phyloP scores from a whole-genome alignment of 495 filamentous ascomycete genomes.

The Penicillium angulare region DNA sequence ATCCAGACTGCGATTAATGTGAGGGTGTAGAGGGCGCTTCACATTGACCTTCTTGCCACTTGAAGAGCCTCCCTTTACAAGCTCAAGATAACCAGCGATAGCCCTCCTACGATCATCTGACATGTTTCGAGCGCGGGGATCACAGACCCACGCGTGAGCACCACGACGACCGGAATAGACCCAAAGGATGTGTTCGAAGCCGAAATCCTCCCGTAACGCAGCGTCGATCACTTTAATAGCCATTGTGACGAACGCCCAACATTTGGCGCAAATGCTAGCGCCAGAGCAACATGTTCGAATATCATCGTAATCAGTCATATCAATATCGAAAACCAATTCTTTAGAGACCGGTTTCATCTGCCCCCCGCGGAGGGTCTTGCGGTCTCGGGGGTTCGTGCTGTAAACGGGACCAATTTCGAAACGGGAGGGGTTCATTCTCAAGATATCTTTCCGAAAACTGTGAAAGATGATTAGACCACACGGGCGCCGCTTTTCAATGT shows the following conservation, averaged over 20 bases:
- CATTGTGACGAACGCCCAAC: conserved; percentile 97
- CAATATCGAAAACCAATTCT: conserved; percentile 97
- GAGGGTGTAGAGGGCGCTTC: conserved; percentile 84
- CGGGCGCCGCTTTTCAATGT: background rate
- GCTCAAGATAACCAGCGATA: conserved; percentile 82
- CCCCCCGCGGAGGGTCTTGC: conserved; percentile 69
- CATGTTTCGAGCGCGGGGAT: conserved; percentile 76
- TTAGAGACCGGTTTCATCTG: conserved; percentile 77
- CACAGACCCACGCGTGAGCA: conserved; percentile 98
- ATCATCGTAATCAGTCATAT: conserved; percentile 97
- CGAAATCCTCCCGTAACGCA: conserved; percentile 87
- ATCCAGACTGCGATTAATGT: conserved; percentile 80
- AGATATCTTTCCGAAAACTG: conserved; percentile 86
- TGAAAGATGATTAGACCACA: background rate
- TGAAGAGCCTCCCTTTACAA: conserved; percentile 78
- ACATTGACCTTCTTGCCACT: conserved; percentile 86
- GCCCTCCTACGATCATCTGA: conserved; percentile 81
- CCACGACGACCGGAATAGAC: conserved; percentile 96
- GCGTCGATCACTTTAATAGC: conserved; percentile 90
- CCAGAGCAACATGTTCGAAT: conserved; percentile 92
- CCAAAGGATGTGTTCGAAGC: conserved; percentile 95
- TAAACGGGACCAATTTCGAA: conserved; percentile 99
- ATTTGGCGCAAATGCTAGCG: conserved; percentile 89
- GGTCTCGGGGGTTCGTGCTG: conserved; percentile 86
- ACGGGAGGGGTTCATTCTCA: conserved; percentile 81